A percentile compares a stretch with the other conserved stretches of the same genome.
phyloP scores from a whole-genome alignment of 148 eudicot genomes.

The Selenicereus undatus region DNA sequence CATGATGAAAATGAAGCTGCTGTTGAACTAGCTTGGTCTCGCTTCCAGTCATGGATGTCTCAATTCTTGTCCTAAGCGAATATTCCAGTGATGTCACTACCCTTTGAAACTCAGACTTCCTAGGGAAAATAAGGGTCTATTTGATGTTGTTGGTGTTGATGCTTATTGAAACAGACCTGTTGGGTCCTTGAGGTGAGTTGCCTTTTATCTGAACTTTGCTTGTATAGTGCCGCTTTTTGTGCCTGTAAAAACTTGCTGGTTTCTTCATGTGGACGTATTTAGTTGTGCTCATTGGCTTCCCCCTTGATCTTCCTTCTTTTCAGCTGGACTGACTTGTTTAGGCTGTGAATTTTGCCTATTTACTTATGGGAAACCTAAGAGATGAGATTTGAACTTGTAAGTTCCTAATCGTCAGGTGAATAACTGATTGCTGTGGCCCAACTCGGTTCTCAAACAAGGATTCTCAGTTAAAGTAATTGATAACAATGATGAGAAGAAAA shows the following conservation, averaged over 20 bases:
- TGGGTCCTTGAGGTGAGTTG: not conserved
- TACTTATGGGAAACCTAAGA: too few relatives aligned
- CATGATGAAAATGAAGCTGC: conserved; percentile 62
- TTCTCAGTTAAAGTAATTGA: too few relatives aligned
- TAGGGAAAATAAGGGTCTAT: not conserved
- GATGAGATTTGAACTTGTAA: too few relatives aligned
- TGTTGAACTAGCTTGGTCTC: conserved; percentile 83
- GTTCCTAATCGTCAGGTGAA: too few relatives aligned
- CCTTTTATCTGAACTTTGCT: not conserved
- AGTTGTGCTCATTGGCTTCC: too few relatives aligned
- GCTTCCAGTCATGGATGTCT: conserved; percentile 80
- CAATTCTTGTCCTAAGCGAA: conserved; percentile 43
- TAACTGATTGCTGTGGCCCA: too few relatives aligned
- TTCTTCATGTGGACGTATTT: too few relatives aligned
- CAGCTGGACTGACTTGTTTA: too few relatives aligned
- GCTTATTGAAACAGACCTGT: not conserved
- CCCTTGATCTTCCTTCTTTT: too few relatives aligned
- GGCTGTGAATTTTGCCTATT: too few relatives aligned
- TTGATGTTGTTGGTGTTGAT: not conserved
- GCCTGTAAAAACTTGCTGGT: not conserved
- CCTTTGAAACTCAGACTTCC: not conserved
- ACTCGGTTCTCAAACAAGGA: too few relatives aligned
- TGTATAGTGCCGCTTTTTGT: not conserved
- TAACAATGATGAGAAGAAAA: too few relatives aligned
- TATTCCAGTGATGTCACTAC: not conserved